Percentiles rank a stretch among this genome's conserved stretches.
Conservation (phyloP, 2,329 filamentous ascomycete genomes). For the Fusarium clavum region DNA sequence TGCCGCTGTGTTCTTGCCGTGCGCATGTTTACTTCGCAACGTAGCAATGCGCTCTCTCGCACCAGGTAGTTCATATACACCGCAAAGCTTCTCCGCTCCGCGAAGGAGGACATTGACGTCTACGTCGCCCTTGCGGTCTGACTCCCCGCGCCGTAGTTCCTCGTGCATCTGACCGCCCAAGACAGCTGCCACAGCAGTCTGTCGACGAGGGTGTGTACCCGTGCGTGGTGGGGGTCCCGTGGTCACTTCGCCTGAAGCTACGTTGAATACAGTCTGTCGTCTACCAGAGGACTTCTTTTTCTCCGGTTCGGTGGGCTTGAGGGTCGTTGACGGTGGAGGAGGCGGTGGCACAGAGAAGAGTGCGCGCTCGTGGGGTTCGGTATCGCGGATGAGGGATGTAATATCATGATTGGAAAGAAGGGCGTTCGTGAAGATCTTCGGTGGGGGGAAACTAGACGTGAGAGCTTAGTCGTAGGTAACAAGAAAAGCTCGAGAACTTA, state of each 20-base stretch:
- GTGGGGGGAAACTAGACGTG: constrained; percentile 77
- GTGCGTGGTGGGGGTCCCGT: constrained; percentile 62
- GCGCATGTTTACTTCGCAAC: constrained; percentile 76
- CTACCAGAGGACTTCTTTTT: constrained; percentile 56
- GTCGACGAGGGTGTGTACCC: constrained; percentile 69
- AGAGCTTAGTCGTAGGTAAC: not conserved
- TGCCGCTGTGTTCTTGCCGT: constrained; percentile 78
- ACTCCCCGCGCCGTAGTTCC: constrained; percentile 73
- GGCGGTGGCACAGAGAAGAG: constrained; percentile 91
- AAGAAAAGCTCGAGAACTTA: constrained; percentile 54
- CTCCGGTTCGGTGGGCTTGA: constrained; percentile 53
- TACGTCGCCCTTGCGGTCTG: constrained; percentile 71
- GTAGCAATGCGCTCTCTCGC: constrained; percentile 79
- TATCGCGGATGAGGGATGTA: constrained; percentile 93
- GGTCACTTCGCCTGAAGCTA: constrained; percentile 71
- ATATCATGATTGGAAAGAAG: constrained; percentile 91
- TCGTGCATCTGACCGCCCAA: constrained; percentile 88
- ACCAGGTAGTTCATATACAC: constrained; percentile 86
- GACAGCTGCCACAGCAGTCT: constrained; percentile 90
- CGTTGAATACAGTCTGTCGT: constrained; percentile 74
- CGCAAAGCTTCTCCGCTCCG: constrained; percentile 90
- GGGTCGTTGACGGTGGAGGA: constrained; percentile 58
- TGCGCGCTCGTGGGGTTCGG: constrained; percentile 92
- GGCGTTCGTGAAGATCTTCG: constrained; percentile 96
- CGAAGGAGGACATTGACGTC: constrained; percentile 87